Base-by-base conservation (phyloP, 1,284 basidiomycete species). In the Pseudozyma thailandica region DNA sequence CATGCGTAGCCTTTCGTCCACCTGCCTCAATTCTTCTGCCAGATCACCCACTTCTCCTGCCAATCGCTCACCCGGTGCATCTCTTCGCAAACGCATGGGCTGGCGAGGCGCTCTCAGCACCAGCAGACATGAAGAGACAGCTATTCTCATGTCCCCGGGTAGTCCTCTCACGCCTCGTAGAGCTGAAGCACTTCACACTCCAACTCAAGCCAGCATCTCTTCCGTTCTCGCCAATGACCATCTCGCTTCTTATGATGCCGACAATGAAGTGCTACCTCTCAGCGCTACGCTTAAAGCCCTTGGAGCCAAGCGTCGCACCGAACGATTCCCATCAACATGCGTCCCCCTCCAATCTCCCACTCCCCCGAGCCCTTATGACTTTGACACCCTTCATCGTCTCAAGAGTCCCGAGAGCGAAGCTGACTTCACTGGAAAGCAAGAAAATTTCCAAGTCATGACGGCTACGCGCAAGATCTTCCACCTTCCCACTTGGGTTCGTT, bases 271-370 rank as follows among this genome's bases (percentile, higher is more conserved):
- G n/a, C 51, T 50, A 16, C 69, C 69, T 12, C 38, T 72, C 10
- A 65, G 62, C 26, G 69, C 69, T 2, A 72, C 69, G 12, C 44
- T 72, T 1, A 62, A 59, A 25, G 59, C 58, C 6, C 28, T 72
- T 2, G 69, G 69, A 0, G 69, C 69, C 1, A 72, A 72, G 23
- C 38, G 69, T 1, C 44, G 25, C 13, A 62, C 56, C 0, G 35
- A 63, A n/a, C 12, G 30, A 7, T 55, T 54, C n/a, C 16, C 60
- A 6, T 49, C 51, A n/a, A 31, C 57, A 35, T 49, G 45, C 41
- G 27, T 54, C 6, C 47, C 47, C 0, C 28, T 44, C 7, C 48
- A 45, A 12, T 62, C 60, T 0, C 53, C 52, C 13, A 15, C 42
- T 16, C 7, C 18, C 20, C 26, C 25, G 7, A 10, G 13, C 18